A percentile compares a stretch with the other conserved stretches of the same genome.
Evolutionary conservation across 352 stramenopile species (phyloP).

Genomic region (Bremia lactucae): DNA sequence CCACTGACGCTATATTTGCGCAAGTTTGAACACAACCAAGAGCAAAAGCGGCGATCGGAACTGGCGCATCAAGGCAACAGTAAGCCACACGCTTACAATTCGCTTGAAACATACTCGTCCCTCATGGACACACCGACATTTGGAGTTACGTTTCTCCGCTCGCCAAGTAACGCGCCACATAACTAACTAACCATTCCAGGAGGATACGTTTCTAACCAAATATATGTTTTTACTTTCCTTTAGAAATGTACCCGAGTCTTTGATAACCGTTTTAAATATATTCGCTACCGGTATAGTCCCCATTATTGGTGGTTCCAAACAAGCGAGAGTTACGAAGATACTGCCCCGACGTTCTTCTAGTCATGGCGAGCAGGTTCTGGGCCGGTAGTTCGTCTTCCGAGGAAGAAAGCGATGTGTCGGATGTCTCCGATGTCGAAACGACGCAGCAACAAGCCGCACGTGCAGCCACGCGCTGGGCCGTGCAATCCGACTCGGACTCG

Average conservation of each 20-base stretch:
- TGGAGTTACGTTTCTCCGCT: constrained; percentile 47
- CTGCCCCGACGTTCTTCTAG: too few species aligned
- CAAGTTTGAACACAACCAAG: constrained; percentile 37
- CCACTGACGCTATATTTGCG: constrained; percentile 47
- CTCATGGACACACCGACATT: constrained; percentile 35
- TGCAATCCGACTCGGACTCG: constrained; percentile 75
- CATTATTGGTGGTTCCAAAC: too few species aligned
- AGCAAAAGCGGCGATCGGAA: constrained; percentile 26
- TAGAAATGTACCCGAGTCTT: too few species aligned
- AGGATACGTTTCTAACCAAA: too few species aligned
- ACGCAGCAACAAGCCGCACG: constrained; percentile 62
- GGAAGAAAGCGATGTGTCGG: constrained; percentile 66
- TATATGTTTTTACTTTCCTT: too few species aligned
- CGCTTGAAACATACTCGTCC: constrained; percentile 30
- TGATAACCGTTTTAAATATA: too few species aligned
- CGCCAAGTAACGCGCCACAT: constrained; percentile 24
- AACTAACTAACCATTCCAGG: too few species aligned
- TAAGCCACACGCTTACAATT: constrained; percentile 3
- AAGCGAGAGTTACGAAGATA: too few species aligned
- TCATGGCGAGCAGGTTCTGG: constrained; percentile 83
- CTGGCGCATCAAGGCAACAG: constrained; percentile 16
- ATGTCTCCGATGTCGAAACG: constrained; percentile 66
- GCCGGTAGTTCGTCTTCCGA: constrained; percentile 68
- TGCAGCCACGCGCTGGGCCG: constrained; percentile 64
- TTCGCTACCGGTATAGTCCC: too few species aligned